Percentiles rank a stretch among this genome's conserved stretches.
phyloP scores from a whole-genome alignment of 2,329 filamentous ascomycete species.

The Pochonia chlamydosporia region DNA sequence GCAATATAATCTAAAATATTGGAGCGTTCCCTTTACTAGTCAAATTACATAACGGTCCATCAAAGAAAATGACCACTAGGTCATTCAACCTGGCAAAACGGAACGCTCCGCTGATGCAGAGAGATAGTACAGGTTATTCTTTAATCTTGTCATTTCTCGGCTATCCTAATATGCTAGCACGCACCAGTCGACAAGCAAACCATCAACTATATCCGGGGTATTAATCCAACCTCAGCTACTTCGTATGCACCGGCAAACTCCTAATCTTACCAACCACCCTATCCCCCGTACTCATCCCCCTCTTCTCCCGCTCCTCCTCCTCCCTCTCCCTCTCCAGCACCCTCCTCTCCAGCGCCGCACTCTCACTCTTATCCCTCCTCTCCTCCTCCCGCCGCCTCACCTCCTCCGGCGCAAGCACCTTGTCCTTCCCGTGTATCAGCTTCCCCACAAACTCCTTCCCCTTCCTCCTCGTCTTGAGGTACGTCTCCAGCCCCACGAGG shows the following conservation, averaged over 20 bases:
- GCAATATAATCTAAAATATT: too few relatives aligned
- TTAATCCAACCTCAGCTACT: constrained; percentile 9
- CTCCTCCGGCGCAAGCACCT: constrained; percentile 56
- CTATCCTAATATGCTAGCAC: too few relatives aligned
- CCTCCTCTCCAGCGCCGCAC: constrained; percentile 45
- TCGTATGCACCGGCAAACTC: constrained; percentile 20
- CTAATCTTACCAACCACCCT: constrained; percentile 36
- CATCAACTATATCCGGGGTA: constrained; percentile 5
- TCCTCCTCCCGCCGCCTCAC: constrained; percentile 51
- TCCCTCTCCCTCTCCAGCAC: constrained; percentile 33
- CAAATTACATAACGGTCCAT: too few relatives aligned
- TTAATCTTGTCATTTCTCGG: too few relatives aligned
- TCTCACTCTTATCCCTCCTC: constrained; percentile 54
- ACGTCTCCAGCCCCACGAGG: constrained; percentile 75
- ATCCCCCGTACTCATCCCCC: constrained; percentile 18
- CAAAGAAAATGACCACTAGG: too few relatives aligned
- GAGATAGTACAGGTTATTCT: too few relatives aligned
- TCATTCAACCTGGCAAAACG: too few relatives aligned
- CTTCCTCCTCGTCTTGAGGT: constrained; percentile 61
- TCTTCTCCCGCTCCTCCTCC: constrained; percentile 32
- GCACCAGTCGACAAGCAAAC: too few relatives aligned
- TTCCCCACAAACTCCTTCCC: constrained; percentile 51
- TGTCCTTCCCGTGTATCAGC: constrained; percentile 48
- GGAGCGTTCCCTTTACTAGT: too few relatives aligned
- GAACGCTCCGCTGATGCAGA: too few relatives aligned